These are phyloP conservation scores for Aspergillus sp. DNA, from an alignment of 2,329 filamentous ascomycete species.

Conservation along the genomic window DNA sequence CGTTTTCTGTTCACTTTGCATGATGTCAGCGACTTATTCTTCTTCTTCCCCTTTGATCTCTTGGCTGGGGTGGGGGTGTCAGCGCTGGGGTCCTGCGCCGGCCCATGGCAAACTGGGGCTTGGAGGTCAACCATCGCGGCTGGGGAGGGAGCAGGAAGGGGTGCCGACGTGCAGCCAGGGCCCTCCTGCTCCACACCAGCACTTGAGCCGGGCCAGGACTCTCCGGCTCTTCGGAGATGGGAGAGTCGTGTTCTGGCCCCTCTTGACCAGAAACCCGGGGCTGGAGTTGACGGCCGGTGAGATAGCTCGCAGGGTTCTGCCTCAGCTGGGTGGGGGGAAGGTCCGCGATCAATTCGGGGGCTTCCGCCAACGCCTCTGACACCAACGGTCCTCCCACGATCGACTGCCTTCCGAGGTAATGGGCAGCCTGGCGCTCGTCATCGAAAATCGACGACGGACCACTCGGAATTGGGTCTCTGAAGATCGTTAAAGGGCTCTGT, in stretches of 20 bases:
- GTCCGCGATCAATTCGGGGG: constrained; percentile 6
- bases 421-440: not conserved
- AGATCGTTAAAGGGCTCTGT: constrained; percentile 9
- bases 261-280: constrained; percentile 6
- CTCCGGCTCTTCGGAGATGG: constrained; percentile 14
- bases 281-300: not conserved
- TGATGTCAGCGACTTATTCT: constrained; percentile 13
- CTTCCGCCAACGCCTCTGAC: constrained; percentile 15
- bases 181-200: constrained; percentile 4
- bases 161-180: not conserved
- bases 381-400: constrained; percentile 12
- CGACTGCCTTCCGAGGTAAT: not conserved
- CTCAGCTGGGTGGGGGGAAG: constrained; percentile 10
- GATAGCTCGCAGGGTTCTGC: constrained; percentile 4
- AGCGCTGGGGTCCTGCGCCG: not conserved
- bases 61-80: not conserved
- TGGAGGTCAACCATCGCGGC: constrained; percentile 2
- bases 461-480: constrained; percentile 1
- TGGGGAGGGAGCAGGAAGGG: not conserved
- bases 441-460: constrained; percentile 9
- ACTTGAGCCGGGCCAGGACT: constrained; percentile 12
- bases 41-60: not conserved
- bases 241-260: constrained; percentile 7
- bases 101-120: not conserved
- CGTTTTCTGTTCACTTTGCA: constrained; percentile 21